Evolutionary conservation across 2,329 filamentous ascomycete species (phyloP), one percentile per base, ranked within the genome.

Genomic region (Hypoxylon sp.): DNA sequence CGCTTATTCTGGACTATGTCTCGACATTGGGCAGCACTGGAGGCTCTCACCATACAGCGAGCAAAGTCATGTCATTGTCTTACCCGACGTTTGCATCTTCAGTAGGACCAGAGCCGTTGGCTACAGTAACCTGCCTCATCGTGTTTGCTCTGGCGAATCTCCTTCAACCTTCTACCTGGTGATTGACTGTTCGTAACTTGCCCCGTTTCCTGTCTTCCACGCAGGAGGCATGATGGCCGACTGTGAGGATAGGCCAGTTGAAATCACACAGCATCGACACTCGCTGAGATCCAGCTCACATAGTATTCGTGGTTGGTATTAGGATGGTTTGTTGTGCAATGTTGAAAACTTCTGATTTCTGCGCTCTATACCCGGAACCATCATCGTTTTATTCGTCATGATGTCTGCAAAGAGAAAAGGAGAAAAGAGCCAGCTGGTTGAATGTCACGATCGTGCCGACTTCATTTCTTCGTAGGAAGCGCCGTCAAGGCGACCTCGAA

Each of bases 11-110:
- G 44, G 56, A 51, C 45, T 57, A 54, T 67, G 67, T 69, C 57
- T 68, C 42, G 57, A 64, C 51, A 53, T 68, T 65, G 65, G 36
- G 53, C 53, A 64, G 38, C 51, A 38, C 50, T 56, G 59, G 53
- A 48, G 24, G 40, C 40, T 42, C 50, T 65, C 51, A 48, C 63
- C 48, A 49, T 52, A 64, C 30, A 53, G 51, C 59, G 68, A 68
- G 64, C 66, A 61, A 65, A 70, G 67, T 68, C 69, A 64, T 68
- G 42, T 58, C 55, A 60, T 68, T 71, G 72, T 75, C 72, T 74
- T 61, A 74, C 73, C 59, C 65, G 65, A 68, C 70, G 72, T 75
- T 75, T 75, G 72, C 71, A 50, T 67, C 42, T 61, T 62, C 50
- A 67, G 71, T 72, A 70, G 60, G 68, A 74, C 72, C 61, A 69